A percentile compares a stretch with the other conserved stretches of the same genome.
Conservation (phyloP, 257 asterid species). For the Solanum arcanum region DNA sequence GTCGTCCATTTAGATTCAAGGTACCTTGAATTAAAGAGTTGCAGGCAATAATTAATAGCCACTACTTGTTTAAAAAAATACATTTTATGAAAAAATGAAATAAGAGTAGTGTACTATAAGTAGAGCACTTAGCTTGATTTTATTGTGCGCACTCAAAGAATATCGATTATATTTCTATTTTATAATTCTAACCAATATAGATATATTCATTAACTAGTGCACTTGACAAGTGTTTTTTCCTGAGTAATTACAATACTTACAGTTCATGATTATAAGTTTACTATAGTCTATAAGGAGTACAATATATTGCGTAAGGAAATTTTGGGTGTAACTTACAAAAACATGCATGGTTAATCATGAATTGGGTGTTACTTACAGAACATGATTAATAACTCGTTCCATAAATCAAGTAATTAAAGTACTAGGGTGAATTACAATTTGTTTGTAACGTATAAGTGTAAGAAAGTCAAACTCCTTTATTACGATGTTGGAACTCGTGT, state of each 20-base stretch:
- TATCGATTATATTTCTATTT: neutral
- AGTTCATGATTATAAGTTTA: neutral
- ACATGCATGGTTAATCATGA: neutral
- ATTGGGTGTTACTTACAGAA: neutral
- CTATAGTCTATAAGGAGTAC: neutral
- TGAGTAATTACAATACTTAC: neutral
- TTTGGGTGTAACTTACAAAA: neutral
- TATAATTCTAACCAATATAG: too few species aligned
- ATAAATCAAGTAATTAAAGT: neutral
- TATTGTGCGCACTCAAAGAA: neutral
- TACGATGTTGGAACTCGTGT: neutral
- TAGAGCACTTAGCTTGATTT: neutral
- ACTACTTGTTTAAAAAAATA: neutral
- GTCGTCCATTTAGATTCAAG: neutral
- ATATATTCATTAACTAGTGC: too few species aligned
- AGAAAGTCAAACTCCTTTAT: neutral
- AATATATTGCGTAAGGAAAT: neutral
- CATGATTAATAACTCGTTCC: neutral
- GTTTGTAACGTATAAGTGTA: neutral
- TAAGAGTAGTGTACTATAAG: neutral
- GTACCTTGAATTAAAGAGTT: neutral
- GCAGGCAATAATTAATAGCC: neutral
- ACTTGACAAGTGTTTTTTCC: neutral
- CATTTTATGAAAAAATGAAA: too few species aligned
- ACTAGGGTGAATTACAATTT: neutral